Evolutionary conservation across 2,329 filamentous ascomycete genomes (phyloP).

Genomic region (Cladosporium sp.): DNA sequence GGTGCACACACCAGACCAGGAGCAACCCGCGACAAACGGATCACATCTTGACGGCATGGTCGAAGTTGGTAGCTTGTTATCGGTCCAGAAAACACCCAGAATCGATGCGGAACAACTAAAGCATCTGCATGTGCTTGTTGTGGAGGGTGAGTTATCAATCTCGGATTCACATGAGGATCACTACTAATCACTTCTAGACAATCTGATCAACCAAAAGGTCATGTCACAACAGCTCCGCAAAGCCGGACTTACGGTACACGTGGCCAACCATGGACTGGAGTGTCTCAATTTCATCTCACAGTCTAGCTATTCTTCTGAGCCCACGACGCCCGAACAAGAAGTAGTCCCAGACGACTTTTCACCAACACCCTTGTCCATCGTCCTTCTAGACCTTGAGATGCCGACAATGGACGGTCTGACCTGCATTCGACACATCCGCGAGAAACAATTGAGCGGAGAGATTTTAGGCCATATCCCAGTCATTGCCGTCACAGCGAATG

Average conservation of each 20-base stretch:
- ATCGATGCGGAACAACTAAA: not conserved
- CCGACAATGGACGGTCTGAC: conserved; percentile 78
- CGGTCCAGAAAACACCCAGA: conserved; percentile 21
- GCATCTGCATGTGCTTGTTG: conserved; percentile 21
- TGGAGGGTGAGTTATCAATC: conserved; percentile 23
- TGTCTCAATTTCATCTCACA: conserved; percentile 30
- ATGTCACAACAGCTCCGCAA: conserved; percentile 42
- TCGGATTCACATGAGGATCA: not conserved
- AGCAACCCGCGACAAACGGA: not conserved
- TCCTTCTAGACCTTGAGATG: conserved; percentile 80
- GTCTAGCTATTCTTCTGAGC: conserved; percentile 20
- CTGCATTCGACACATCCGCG: conserved; percentile 66
- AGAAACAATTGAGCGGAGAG: conserved; percentile 60
- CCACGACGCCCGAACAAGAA: conserved; percentile 15
- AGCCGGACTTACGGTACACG: conserved; percentile 38
- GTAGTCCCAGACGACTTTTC: not conserved
- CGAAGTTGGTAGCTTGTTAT: conserved; percentile 20
- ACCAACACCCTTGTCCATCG: conserved; percentile 41
- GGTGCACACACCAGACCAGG: conserved; percentile 2
- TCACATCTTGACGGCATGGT: not conserved
- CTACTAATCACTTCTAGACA: conserved; percentile 31
- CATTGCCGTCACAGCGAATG: conserved; percentile 77
- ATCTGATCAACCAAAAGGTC: conserved; percentile 44
- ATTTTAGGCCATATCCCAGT: conserved; percentile 67
- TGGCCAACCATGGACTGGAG: conserved; percentile 43